Evolutionary conservation across 1,139 yeast genomes (phyloP).

Genomic region (Candida dubliniensis): DNA sequence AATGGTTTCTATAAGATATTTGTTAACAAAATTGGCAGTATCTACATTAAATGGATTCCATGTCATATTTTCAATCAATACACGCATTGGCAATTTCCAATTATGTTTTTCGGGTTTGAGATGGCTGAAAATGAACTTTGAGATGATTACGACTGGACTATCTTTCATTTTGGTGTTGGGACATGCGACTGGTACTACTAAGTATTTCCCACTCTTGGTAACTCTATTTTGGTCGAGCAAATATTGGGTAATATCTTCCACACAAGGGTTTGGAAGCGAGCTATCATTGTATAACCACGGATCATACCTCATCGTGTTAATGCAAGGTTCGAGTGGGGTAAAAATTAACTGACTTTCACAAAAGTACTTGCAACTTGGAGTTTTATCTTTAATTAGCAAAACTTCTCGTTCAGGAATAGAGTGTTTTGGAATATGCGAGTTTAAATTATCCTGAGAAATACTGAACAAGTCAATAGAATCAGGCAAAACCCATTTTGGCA

Average conservation of each 20-base stretch:
- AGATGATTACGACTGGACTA: background rate
- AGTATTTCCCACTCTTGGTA: conserved; percentile 9
- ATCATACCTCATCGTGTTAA: background rate
- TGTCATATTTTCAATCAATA: conserved; percentile 8
- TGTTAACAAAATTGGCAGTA: conserved; percentile 2
- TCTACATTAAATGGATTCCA: conserved; percentile 12
- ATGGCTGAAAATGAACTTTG: background rate
- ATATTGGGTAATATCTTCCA: conserved; percentile 1
- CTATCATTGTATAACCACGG: background rate
- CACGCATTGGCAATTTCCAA: conserved; percentile 10
- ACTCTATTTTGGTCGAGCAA: conserved; percentile 5
- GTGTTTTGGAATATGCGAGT: too few relatives aligned
- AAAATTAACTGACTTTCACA: background rate
- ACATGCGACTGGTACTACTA: conserved; percentile 9
- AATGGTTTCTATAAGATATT: conserved; percentile 3
- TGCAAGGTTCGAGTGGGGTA: background rate
- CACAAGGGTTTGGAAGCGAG: background rate
- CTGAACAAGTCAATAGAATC: conserved; percentile 5
- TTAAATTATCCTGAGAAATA: background rate
- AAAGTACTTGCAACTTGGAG: too few relatives aligned
- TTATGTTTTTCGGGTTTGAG: background rate
- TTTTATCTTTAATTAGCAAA: too few relatives aligned
- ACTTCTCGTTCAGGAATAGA: too few relatives aligned
- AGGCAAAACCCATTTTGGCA: conserved; percentile 3
- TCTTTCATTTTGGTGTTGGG: background rate